phyloP scores from a whole-genome alignment of 2,329 filamentous ascomycete species.

The Talaromyces rugulosus region DNA sequence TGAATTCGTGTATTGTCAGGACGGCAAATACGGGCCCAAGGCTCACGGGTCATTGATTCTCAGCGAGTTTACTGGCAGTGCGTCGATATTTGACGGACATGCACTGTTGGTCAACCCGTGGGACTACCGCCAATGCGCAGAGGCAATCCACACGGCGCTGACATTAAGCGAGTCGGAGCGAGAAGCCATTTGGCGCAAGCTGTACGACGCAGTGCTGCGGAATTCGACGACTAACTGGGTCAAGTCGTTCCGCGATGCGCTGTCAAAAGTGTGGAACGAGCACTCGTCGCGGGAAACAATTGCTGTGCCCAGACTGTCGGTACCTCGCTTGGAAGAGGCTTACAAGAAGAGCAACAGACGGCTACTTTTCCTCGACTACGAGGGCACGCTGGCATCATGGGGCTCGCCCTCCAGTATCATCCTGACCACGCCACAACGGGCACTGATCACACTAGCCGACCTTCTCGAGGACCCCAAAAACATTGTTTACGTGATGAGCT shows the following conservation, averaged over 20 bases:
- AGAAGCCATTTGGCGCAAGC: conserved; percentile 65
- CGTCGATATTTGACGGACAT: conserved; percentile 74
- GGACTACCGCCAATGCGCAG: conserved; percentile 85
- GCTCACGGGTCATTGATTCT: conserved; percentile 86
- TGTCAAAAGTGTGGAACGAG: conserved; percentile 75
- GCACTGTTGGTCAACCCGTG: conserved; percentile 89
- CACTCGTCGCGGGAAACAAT: conserved; percentile 81
- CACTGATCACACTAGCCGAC: conserved; percentile 77
- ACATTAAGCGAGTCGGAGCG: conserved; percentile 77
- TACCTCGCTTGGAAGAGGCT: conserved; percentile 58
- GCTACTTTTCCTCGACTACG: conserved; percentile 88
- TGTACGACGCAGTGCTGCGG: conserved; percentile 69
- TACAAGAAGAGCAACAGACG: conserved; percentile 66
- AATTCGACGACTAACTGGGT: conserved; percentile 88
- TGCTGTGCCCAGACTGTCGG: conserved; percentile 77
- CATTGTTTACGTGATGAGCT: conserved; percentile 90
- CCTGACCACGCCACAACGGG: conserved; percentile 78
- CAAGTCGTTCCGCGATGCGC: conserved; percentile 64
- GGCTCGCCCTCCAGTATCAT: conserved; percentile 81
- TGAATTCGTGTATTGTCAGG: conserved; percentile 90
- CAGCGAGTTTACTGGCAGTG: conserved; percentile 91
- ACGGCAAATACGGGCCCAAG: conserved; percentile 68
- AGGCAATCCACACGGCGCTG: conserved; percentile 77
- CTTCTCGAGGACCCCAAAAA: conserved; percentile 76
- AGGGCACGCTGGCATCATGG: conserved; percentile 86